phyloP scores from a whole-genome alignment of 73 alveolate species.

The Paramecium bursaria region DNA sequence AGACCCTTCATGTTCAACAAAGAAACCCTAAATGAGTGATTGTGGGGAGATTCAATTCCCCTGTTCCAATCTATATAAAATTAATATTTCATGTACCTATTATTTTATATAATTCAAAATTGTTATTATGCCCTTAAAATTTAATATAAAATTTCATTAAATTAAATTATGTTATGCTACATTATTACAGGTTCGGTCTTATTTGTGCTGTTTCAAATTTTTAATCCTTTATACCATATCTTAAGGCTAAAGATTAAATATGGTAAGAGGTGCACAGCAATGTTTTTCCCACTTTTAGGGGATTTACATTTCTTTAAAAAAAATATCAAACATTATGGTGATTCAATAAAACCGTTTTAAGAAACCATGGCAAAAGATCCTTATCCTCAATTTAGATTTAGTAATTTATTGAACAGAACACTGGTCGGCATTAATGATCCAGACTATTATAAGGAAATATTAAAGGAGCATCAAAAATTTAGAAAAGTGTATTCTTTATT shows the following conservation, averaged over 20 bases:
- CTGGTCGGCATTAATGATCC: constrained; percentile 15
- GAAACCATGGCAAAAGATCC: constrained; percentile 8
- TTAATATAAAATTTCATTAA: too few species aligned
- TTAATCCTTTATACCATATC: constrained; percentile 23
- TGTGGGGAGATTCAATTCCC: too few species aligned
- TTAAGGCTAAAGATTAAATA: constrained; percentile 3
- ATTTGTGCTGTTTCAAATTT: too few species aligned
- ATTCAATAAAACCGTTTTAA: neutral
- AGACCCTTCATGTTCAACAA: too few species aligned
- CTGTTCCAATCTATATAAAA: too few species aligned
- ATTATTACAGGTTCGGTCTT: too few species aligned
- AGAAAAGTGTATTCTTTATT: constrained; percentile 5
- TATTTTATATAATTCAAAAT: too few species aligned
- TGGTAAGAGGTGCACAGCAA: constrained; percentile 1
- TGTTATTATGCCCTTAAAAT: too few species aligned
- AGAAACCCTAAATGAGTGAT: too few species aligned
- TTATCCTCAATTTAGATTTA: neutral
- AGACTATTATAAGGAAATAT: constrained; percentile 15
- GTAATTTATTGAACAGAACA: neutral
- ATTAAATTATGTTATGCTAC: too few species aligned
- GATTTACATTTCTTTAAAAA: neutral
- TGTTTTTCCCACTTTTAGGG: constrained; percentile 36
- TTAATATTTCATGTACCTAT: too few species aligned
- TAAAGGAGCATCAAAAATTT: constrained; percentile 19
- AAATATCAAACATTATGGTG: constrained; percentile 8